These are phyloP conservation scores for Pisolithus marmoratus DNA, from an alignment of 768 basidiomycete genomes.

Conservation along the genomic window DNA sequence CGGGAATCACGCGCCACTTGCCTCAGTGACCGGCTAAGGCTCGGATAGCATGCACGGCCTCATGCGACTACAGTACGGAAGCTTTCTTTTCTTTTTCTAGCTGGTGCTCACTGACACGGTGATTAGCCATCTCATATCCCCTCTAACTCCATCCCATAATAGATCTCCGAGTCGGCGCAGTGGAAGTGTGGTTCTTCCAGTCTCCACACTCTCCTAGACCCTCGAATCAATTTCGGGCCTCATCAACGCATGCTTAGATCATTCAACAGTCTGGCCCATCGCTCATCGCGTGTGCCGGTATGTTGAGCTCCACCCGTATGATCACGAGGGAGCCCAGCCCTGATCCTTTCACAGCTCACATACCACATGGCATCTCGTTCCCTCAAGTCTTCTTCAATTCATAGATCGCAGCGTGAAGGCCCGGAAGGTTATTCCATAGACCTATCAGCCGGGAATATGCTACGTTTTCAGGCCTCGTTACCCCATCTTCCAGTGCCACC, in stretches of 20 bases:
- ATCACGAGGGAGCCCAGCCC: neutral
- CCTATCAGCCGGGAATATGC: slow-evolving; percentile 57
- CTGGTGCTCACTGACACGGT: neutral
- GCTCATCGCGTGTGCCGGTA: slow-evolving; percentile 12
- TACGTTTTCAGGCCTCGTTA: slow-evolving; percentile 66
- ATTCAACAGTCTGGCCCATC: slow-evolving; percentile 12
- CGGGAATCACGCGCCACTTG: too few species aligned
- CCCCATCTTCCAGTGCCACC: slow-evolving; percentile 81
- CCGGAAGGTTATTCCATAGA: slow-evolving; percentile 50
- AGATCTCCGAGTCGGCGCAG: neutral
- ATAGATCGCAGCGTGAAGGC: slow-evolving; percentile 23
- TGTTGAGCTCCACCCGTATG: slow-evolving; percentile 1
- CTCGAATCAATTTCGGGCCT: neutral
- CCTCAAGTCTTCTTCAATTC: slow-evolving; percentile 26
- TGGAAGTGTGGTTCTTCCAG: slow-evolving; percentile 4
- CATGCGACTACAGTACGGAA: too few species aligned
- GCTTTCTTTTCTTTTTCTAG: neutral
- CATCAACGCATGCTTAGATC: slow-evolving; percentile 14
- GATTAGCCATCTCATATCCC: neutral
- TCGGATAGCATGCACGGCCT: too few species aligned
- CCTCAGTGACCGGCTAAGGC: too few species aligned
- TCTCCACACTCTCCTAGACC: neutral
- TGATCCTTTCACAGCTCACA: slow-evolving; percentile 5
- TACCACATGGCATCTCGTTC: slow-evolving; percentile 26
- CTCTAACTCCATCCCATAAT: slow-evolving; percentile 14